These are phyloP conservation scores for Termitomyces sp. DNA, from an alignment of 768 basidiomycete genomes.

Conservation along the genomic window DNA sequence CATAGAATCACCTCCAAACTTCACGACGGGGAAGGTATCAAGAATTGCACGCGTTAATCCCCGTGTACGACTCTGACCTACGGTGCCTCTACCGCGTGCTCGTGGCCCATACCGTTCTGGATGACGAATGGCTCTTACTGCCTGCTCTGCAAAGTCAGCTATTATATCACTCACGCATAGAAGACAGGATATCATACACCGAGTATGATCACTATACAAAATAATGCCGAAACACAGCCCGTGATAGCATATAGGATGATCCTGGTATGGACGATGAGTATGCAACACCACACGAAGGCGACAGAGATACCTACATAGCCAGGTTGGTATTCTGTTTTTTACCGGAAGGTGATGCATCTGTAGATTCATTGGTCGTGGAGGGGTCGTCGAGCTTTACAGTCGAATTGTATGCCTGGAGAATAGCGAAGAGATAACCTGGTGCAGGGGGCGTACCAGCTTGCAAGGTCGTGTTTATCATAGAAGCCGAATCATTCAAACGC, in stretches of 20 bases:
- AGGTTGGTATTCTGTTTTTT: slow-evolving; percentile 44
- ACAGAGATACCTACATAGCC: slow-evolving; percentile 57
- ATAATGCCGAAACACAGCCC: slow-evolving; percentile 80
- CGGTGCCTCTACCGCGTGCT: slow-evolving; percentile 29
- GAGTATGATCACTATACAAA: slow-evolving; percentile 78
- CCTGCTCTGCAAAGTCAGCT: slow-evolving; percentile 33
- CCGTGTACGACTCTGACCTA: slow-evolving; percentile 63
- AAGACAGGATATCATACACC: slow-evolving; percentile 48
- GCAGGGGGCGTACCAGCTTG: slow-evolving; percentile 31
- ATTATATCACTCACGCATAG: neutral
- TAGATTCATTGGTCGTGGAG: slow-evolving; percentile 18
- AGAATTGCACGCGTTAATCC: slow-evolving; percentile 90
- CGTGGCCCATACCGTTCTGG: slow-evolving; percentile 91
- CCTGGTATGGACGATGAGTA: slow-evolving; percentile 32
- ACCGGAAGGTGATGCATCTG: slow-evolving; percentile 9
- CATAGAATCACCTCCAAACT: slow-evolving; percentile 47
- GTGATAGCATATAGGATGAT: slow-evolving; percentile 85
- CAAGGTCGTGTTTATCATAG: slow-evolving; percentile 37
- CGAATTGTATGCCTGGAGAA: slow-evolving; percentile 59
- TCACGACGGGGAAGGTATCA: slow-evolving; percentile 93
- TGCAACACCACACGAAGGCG: neutral
- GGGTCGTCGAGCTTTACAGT: slow-evolving; percentile 28
- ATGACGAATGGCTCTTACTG: slow-evolving; percentile 76
- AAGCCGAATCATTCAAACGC: slow-evolving; percentile 50
- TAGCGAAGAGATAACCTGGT: slow-evolving; percentile 66